Base-by-base conservation (phyloP, 129 eudicot species). In the Flaveria robusta region DNA sequence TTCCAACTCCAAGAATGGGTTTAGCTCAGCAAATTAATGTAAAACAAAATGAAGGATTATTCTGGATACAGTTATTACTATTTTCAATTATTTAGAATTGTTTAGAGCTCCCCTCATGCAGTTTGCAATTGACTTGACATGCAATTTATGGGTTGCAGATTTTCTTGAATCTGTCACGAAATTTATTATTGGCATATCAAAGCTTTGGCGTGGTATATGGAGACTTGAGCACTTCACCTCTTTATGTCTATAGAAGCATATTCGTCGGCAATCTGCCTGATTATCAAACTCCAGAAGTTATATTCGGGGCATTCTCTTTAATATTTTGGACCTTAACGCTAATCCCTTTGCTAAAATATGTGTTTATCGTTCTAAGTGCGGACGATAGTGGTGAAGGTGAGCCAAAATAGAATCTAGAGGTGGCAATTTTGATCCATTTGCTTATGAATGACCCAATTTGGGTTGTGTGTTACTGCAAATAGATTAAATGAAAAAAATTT, bases 121-220 rank as follows among this genome's bases (percentile, higher is more conserved):
- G 51, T 23, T 43, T 69, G 49, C 67, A 56, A 22, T 78, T 79
- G 72, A 41, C 78, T 37, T 72, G 77, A 18, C 73, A 64, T 72
- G 71, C 39, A 70, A 59, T n/a, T 51, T 34, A 56, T 42, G 74
- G 71, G 77, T 77, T 83, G 89, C 93, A 91, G 97, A 76, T 86
- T 43, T 73, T 83, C 52, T 62, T 39, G 74, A 81, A 58, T 80
- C 70, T 85, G 55, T 82, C 92, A 7, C 76, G 83, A 62, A 71
- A 81, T 85, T 85, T 93, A 63, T 54, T 90, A n/a, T 86, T 93
- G 86, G 95, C 98, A 5, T 93, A 93, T 70, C 97, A 93, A 79
- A 90, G 98, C 87, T 83, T 93, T 47, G 97, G 98, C 41, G 91
- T 93, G 74, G 97, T 93, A n/a, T 90, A 85, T 78, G 98, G 98